phyloP scores from a whole-genome alignment of 441 rosid species.

The Erodium moschatum region DNA sequence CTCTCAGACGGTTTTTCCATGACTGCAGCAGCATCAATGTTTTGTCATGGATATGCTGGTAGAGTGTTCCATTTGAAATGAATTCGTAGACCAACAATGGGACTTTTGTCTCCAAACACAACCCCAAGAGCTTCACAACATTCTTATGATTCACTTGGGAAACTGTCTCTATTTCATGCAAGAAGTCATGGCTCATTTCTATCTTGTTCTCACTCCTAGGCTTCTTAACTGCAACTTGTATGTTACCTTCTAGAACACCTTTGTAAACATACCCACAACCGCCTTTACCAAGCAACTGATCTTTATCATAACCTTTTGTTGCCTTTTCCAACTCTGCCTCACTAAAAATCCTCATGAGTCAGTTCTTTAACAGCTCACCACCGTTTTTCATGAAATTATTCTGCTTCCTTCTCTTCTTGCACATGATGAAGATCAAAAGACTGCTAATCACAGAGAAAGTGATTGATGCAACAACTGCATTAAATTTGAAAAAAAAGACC shows the following conservation, averaged over 20 bases:
- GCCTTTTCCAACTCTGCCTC: background rate
- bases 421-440: background rate
- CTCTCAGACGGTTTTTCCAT: constrained; percentile 3
- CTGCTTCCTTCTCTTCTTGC: background rate
- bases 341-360: background rate
- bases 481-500: too few species aligned
- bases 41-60: background rate
- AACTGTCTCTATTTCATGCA: background rate
- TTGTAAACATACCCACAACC: too few species aligned
- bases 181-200: too few species aligned
- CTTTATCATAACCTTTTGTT: background rate
- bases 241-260: too few species aligned
- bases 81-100: background rate
- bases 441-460: too few species aligned
- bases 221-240: too few species aligned
- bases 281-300: too few species aligned
- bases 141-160: background rate
- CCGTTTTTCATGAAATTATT: too few species aligned
- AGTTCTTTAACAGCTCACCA: background rate
- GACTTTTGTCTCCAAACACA: background rate
- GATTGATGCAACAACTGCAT: too few species aligned
- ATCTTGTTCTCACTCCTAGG: too few species aligned
- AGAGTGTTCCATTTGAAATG: background rate
- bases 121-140: constrained; percentile 1
- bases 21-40: background rate